phyloP scores from a whole-genome alignment of 1,139 yeast species.

The Yamadazyma songkhlaensis region DNA sequence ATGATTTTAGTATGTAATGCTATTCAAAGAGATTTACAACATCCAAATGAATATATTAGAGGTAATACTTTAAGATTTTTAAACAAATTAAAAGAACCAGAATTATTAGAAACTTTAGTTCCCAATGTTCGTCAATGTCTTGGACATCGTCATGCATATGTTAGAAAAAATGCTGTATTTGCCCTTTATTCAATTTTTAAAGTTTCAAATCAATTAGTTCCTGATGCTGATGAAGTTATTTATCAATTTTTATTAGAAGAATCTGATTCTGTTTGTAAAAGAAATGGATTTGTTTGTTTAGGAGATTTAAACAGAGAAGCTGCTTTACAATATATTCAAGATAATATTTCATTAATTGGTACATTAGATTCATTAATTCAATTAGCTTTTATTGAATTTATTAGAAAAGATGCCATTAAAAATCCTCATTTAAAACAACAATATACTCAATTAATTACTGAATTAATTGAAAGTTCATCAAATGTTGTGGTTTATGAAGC shows the following conservation, averaged over 20 bases:
- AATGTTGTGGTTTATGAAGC: slow-evolving; percentile 90
- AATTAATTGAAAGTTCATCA: slow-evolving; percentile 66
- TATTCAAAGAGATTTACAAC: slow-evolving; percentile 94
- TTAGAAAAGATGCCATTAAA: slow-evolving; percentile 72
- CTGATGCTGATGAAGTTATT: slow-evolving; percentile 90
- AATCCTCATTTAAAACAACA: slow-evolving; percentile 65
- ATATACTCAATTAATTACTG: slow-evolving; percentile 71
- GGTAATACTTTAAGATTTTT: slow-evolving; percentile 93
- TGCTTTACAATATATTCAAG: slow-evolving; percentile 80
- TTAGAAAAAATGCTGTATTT: slow-evolving; percentile 93
- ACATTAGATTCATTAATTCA: slow-evolving; percentile 84
- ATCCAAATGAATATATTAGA: slow-evolving; percentile 94
- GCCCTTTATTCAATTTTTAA: slow-evolving; percentile 81
- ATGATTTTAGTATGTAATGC: slow-evolving; percentile 99
- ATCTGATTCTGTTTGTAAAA: slow-evolving; percentile 89
- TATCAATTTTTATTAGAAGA: slow-evolving; percentile 74
- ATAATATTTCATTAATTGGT: slow-evolving; percentile 59
- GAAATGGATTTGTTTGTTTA: slow-evolving; percentile 92
- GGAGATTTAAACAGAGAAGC: slow-evolving; percentile 81
- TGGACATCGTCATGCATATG: slow-evolving; percentile 96
- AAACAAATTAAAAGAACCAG: slow-evolving; percentile 88
- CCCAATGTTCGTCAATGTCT: slow-evolving; percentile 90
- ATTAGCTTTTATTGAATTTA: slow-evolving; percentile 86
- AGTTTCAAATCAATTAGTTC: slow-evolving; percentile 83
- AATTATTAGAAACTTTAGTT: slow-evolving; percentile 89